Conservation (phyloP, 495 filamentous ascomycete genomes). For the Xylaria cubensis region DNA sequence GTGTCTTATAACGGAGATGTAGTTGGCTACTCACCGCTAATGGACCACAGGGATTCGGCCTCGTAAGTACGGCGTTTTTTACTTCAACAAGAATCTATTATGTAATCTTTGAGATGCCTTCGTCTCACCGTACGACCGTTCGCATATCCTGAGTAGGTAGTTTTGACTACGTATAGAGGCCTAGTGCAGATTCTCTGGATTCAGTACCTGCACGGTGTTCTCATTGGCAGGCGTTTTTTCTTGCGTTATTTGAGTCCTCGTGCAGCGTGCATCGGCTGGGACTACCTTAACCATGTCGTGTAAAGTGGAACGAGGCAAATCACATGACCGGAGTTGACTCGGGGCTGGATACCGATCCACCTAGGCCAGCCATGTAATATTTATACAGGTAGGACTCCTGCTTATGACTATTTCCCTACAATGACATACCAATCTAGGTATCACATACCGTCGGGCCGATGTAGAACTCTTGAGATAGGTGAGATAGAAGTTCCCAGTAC, state of each 20-base stretch:
- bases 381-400: not conserved
- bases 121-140: not conserved
- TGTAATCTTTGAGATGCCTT: not conserved
- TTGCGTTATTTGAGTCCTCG: not conserved
- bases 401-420: not conserved
- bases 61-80: not conserved
- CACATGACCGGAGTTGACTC: not conserved
- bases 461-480: not conserved
- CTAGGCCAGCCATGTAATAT: not conserved
- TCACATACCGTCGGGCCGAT: slow-evolving; percentile 1
- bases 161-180: not conserved
- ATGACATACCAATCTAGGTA: not conserved
- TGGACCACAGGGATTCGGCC: slow-evolving; percentile 9
- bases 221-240: not conserved
- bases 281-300: not conserved
- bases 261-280: not conserved
- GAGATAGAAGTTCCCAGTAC: not conserved
- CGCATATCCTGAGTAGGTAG: not conserved
- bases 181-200: not conserved
- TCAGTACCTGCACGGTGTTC: not conserved
- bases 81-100: slow-evolving; percentile 2
- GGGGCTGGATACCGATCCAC: not conserved
- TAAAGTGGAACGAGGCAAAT: not conserved
- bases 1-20: not conserved
- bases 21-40: not conserved